These are phyloP conservation scores for Naumovozyma castellii DNA, from an alignment of 805 yeast genomes.

Conservation along the genomic window DNA sequence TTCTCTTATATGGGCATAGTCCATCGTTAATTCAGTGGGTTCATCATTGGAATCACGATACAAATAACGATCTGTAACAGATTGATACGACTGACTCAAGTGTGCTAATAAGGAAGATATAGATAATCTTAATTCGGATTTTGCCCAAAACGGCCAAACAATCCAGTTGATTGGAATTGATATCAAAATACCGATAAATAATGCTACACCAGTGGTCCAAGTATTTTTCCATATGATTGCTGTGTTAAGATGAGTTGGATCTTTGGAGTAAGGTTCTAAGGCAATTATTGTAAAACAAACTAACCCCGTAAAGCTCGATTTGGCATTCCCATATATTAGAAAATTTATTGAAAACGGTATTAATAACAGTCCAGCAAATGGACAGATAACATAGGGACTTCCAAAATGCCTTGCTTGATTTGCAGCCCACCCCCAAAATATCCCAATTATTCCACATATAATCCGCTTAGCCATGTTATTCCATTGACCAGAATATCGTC, in stretches of 20 bases:
- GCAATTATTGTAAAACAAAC: constrained; percentile 35
- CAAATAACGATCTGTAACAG: constrained; percentile 39
- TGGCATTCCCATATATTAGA: constrained; percentile 32
- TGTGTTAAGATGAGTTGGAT: constrained; percentile 9
- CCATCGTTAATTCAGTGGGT: constrained; percentile 37
- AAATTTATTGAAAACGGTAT: constrained; percentile 29
- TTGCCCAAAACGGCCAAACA: constrained; percentile 41
- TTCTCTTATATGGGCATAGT: constrained; percentile 38
- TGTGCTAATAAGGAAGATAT: constrained; percentile 34
- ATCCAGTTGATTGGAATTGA: constrained; percentile 36
- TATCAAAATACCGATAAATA: constrained; percentile 32
- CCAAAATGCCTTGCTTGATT: constrained; percentile 32
- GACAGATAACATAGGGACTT: constrained; percentile 33
- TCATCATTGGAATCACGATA: constrained; percentile 40
- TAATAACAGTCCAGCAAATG: constrained; percentile 32
- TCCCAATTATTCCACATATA: constrained; percentile 32
- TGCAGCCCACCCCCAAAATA: constrained; percentile 42
- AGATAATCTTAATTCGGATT: constrained; percentile 34
- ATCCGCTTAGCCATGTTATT: constrained; percentile 27
- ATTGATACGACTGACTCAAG: constrained; percentile 38
- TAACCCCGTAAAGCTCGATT: constrained; percentile 36
- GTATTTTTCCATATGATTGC: constrained; percentile 29
- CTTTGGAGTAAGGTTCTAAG: constrained; percentile 25
- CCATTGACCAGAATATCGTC: constrained; percentile 35
- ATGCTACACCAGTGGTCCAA: constrained; percentile 34